These are phyloP conservation scores for Alternaria angustiovoidea DNA, from an alignment of 2,329 filamentous ascomycete species.

Conservation along the genomic window DNA sequence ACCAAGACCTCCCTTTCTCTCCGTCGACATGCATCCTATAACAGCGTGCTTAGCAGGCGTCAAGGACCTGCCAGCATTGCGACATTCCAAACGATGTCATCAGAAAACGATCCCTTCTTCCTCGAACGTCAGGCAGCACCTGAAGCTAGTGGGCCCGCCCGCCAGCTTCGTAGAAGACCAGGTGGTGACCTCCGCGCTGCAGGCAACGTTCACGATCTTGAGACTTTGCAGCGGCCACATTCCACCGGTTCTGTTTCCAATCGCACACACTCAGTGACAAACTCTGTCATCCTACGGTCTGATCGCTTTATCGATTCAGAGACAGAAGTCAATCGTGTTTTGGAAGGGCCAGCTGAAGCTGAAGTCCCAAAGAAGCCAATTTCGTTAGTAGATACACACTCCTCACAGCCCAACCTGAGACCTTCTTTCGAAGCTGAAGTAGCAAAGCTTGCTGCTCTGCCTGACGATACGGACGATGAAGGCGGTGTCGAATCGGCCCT, in stretches of 20 bases:
- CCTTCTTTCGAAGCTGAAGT: slow-evolving; percentile 89
- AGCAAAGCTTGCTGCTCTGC: slow-evolving; percentile 84
- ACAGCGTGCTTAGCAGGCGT: slow-evolving; percentile 62
- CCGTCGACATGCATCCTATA: slow-evolving; percentile 67
- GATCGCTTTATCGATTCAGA: slow-evolving; percentile 37
- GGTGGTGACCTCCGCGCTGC: slow-evolving; percentile 59
- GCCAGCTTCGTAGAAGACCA: slow-evolving; percentile 57
- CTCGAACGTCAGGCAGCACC: slow-evolving; percentile 44
- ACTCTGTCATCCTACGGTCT: slow-evolving; percentile 48
- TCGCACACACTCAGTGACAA: slow-evolving; percentile 52
- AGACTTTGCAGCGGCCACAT: slow-evolving; percentile 50
- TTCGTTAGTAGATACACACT: slow-evolving; percentile 60
- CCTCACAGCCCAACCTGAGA: slow-evolving; percentile 63
- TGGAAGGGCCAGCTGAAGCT: slow-evolving; percentile 19
- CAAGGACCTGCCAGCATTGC: slow-evolving; percentile 68
- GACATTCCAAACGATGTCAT: slow-evolving; percentile 56
- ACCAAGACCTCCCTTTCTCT: slow-evolving; percentile 50
- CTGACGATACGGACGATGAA: slow-evolving; percentile 78
- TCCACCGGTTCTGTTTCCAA: slow-evolving; percentile 60
- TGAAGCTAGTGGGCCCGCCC: slow-evolving; percentile 33
- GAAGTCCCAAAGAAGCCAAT: slow-evolving; percentile 42
- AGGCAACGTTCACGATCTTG: slow-evolving; percentile 57
- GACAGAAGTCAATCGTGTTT: slow-evolving; percentile 14
- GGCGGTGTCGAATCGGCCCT: slow-evolving; percentile 93
- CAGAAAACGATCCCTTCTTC: slow-evolving; percentile 51